phyloP scores from a whole-genome alignment of 768 basidiomycete genomes.

The Scleroderma bovista region DNA sequence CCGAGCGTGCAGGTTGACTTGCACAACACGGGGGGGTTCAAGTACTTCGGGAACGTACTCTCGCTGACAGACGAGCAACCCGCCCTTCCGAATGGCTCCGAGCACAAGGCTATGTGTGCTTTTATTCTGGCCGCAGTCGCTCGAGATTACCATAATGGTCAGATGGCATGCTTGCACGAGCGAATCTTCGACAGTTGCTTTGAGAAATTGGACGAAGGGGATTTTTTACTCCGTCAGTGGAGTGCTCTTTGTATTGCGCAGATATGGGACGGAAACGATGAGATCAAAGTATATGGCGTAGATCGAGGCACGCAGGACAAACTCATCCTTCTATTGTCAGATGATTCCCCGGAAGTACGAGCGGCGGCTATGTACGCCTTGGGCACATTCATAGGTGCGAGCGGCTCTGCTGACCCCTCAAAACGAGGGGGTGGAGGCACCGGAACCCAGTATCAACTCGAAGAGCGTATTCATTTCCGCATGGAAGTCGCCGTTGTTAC shows the following conservation, averaged over 20 bases:
- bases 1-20: slow-evolving; percentile 87
- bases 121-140: slow-evolving; percentile 90
- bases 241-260: slow-evolving; percentile 88
- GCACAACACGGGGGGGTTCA: slow-evolving; percentile 73
- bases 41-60: slow-evolving; percentile 79
- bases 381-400: slow-evolving; percentile 89
- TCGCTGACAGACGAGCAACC: slow-evolving; percentile 57
- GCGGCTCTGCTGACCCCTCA: slow-evolving; percentile 60
- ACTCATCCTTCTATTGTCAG: slow-evolving; percentile 70
- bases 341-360: slow-evolving; percentile 90
- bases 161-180: slow-evolving; percentile 77
- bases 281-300: slow-evolving; percentile 81
- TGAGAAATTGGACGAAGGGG: slow-evolving; percentile 77
- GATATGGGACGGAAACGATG: slow-evolving; percentile 92
- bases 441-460: slow-evolving; percentile 70
- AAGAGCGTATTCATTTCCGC: slow-evolving; percentile 74
- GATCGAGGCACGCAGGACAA: slow-evolving; percentile 77
- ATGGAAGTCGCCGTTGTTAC: slow-evolving; percentile 93
- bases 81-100: slow-evolving; percentile 84
- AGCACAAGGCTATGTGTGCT: slow-evolving; percentile 97
- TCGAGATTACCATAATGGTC: slow-evolving; percentile 84
- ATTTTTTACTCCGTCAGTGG: slow-evolving; percentile 95
- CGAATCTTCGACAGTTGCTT: slow-evolving; percentile 85
- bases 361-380: slow-evolving; percentile 88
- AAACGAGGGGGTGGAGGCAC: slow-evolving; percentile 80